Percentiles rank a stretch among this genome's conserved stretches.
phyloP scores from a whole-genome alignment of 495 filamentous ascomycete genomes.

The Neurospora sp. region DNA sequence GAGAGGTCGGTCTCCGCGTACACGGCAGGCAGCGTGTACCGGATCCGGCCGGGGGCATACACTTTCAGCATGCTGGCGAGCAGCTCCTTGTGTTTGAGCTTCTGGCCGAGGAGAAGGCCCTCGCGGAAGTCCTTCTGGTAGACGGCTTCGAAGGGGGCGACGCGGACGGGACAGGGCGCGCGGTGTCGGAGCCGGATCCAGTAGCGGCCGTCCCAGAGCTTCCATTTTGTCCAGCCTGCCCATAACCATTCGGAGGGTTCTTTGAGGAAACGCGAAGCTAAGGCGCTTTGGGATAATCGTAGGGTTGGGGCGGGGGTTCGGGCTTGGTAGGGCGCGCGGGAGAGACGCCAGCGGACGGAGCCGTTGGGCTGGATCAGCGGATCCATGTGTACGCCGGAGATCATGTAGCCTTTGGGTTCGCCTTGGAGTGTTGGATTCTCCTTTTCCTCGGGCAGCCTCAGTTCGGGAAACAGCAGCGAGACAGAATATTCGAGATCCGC shows the following conservation, averaged over 20 bases:
- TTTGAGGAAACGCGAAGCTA: neutral
- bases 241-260: slow-evolving; percentile 3
- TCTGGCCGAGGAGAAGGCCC: slow-evolving; percentile 22
- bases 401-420: slow-evolving; percentile 37
- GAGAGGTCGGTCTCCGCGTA: slow-evolving; percentile 22
- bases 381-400: slow-evolving; percentile 44
- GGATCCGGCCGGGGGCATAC: slow-evolving; percentile 39
- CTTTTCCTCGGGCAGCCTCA: slow-evolving; percentile 1
- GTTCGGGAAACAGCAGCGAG: slow-evolving; percentile 25
- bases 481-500: slow-evolving; percentile 25
- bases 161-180: slow-evolving; percentile 23
- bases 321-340: slow-evolving; percentile 28
- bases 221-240: slow-evolving; percentile 30
- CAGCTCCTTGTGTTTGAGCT: slow-evolving; percentile 4
- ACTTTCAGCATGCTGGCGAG: slow-evolving; percentile 26
- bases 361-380: slow-evolving; percentile 23
- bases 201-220: slow-evolving; percentile 71
- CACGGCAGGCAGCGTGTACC: slow-evolving; percentile 44
- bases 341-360: slow-evolving; percentile 28
- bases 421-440: slow-evolving; percentile 1
- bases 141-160: slow-evolving; percentile 41
- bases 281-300: slow-evolving; percentile 2
- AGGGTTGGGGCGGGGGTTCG: slow-evolving; percentile 10
- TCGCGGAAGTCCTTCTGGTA: slow-evolving; percentile 39
- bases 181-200: slow-evolving; percentile 57